These are phyloP conservation scores for Stephania cephalantha DNA, from an alignment of 164 flowering plant species.

Conservation along the genomic window DNA sequence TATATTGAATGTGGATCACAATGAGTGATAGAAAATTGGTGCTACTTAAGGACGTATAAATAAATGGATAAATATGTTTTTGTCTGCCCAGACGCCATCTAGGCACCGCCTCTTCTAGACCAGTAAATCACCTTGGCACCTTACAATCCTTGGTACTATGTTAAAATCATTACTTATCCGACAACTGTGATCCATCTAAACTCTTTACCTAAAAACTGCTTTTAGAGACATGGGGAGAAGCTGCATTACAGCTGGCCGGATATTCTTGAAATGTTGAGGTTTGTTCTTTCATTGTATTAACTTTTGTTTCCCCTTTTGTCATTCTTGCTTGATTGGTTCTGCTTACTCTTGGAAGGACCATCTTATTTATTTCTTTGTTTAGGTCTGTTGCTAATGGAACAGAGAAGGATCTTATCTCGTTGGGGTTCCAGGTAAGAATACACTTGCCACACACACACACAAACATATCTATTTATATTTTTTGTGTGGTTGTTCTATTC, in stretches of 20 bases:
- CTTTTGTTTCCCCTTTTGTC: neutral
- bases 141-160: neutral
- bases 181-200: neutral
- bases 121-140: too few species aligned
- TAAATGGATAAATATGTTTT: too few species aligned
- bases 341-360: neutral
- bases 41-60: too few species aligned
- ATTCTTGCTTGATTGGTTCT: neutral
- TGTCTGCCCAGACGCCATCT: too few species aligned
- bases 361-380: conserved; percentile 5
- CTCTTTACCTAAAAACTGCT: conserved; percentile 14
- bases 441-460: neutral
- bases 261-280: conserved; percentile 96
- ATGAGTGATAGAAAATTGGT: too few species aligned
- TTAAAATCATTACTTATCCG: neutral
- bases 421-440: conserved; percentile 80
- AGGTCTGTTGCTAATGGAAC: conserved; percentile 83
- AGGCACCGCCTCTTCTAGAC: too few species aligned
- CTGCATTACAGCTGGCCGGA: conserved; percentile 75
- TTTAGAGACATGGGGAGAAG: conserved; percentile 92
- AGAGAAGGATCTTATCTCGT: conserved; percentile 86
- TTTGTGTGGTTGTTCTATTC: neutral
- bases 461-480: too few species aligned
- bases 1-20: too few species aligned
- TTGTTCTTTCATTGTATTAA: conserved; percentile 5